phyloP scores from a whole-genome alignment of 495 filamentous ascomycete genomes.

The Cairneyella variabilis region DNA sequence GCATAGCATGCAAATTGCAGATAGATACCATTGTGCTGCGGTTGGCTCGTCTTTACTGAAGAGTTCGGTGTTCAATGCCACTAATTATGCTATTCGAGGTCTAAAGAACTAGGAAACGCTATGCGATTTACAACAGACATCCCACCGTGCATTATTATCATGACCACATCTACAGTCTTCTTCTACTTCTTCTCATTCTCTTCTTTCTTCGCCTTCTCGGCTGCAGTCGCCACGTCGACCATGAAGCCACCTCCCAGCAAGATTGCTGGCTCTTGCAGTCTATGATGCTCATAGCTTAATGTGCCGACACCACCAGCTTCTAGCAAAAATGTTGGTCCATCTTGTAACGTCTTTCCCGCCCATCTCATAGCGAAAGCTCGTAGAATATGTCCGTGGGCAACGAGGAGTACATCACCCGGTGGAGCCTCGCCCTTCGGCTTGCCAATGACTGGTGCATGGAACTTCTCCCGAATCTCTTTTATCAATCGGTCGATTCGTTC shows the following conservation, averaged over 20 bases:
- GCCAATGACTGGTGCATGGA: slow-evolving; percentile 49
- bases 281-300: slow-evolving; percentile 69
- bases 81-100: too few relatives aligned
- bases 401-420: slow-evolving; percentile 50
- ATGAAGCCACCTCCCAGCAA: slow-evolving; percentile 63
- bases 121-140: too few relatives aligned
- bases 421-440: slow-evolving; percentile 39
- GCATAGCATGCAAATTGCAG: too few relatives aligned
- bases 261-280: slow-evolving; percentile 64
- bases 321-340: slow-evolving; percentile 64
- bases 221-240: slow-evolving; percentile 51
- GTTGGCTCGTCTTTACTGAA: too few relatives aligned
- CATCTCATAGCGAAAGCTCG: slow-evolving; percentile 90
- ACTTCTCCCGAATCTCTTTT: slow-evolving; percentile 59
- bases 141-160: too few relatives aligned
- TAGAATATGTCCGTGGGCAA: slow-evolving; percentile 84
- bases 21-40: too few relatives aligned
- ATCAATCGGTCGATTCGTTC: slow-evolving; percentile 61
- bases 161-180: not conserved
- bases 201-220: slow-evolving; percentile 28
- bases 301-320: slow-evolving; percentile 85
- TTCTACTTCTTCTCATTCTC: not conserved
- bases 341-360: slow-evolving; percentile 63
- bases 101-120: too few relatives aligned
- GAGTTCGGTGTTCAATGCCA: too few relatives aligned